These are phyloP conservation scores for Haplosporangium sp. DNA, from an alignment of 371 early-diverging fungal genomes.

Conservation along the genomic window DNA sequence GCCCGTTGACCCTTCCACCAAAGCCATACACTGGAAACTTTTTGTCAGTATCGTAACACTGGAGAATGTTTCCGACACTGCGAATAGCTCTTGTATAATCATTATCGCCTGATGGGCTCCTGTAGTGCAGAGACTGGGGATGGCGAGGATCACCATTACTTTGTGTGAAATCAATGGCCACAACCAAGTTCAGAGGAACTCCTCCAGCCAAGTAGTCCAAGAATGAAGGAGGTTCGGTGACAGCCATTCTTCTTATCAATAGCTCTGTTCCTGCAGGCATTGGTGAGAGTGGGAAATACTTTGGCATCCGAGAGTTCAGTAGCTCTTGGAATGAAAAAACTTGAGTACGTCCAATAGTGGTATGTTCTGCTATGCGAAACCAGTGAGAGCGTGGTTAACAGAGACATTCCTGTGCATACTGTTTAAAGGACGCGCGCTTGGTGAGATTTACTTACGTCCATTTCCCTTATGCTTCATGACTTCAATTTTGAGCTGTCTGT, in stretches of 20 bases:
- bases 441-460: conserved; percentile 35
- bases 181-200: conserved; percentile 56
- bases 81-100: conserved; percentile 61
- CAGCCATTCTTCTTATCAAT: conserved; percentile 41
- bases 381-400: neutral
- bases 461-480: conserved; percentile 50
- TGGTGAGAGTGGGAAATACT: conserved; percentile 36
- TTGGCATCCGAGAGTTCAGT: conserved; percentile 21
- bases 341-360: conserved; percentile 39
- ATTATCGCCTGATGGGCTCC: conserved; percentile 46
- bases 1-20: conserved; percentile 61
- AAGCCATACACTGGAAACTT: conserved; percentile 62
- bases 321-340: conserved; percentile 42
- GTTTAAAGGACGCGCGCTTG: neutral
- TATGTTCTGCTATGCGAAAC: conserved; percentile 34
- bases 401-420: neutral
- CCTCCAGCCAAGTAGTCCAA: conserved; percentile 65
- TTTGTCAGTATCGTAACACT: conserved; percentile 56
- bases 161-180: conserved; percentile 67
- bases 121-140: conserved; percentile 61
- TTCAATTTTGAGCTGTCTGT: conserved; percentile 46
- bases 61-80: conserved; percentile 60
- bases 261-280: conserved; percentile 45
- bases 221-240: conserved; percentile 56
- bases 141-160: conserved; percentile 61